phyloP scores from a whole-genome alignment of 495 filamentous ascomycete genomes.

The Echria macrotheca region DNA sequence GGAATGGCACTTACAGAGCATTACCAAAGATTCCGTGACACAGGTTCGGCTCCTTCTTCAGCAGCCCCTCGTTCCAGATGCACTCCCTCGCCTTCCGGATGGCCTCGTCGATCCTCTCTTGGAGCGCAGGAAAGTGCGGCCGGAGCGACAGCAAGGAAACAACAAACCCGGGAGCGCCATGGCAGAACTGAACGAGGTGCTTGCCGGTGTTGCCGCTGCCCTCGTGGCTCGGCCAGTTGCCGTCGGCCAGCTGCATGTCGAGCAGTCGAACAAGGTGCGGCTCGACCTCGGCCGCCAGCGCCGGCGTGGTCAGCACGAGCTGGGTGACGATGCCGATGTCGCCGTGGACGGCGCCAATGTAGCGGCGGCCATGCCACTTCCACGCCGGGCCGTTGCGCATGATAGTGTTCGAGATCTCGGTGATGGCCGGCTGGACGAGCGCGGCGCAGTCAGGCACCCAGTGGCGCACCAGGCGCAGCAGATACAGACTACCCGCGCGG shows the following conservation, averaged over 20 bases:
- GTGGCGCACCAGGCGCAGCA: conserved; percentile 44
- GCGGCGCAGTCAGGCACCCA: conserved; percentile 23
- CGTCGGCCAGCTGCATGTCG: conserved; percentile 30
- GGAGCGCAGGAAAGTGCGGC: conserved; percentile 43
- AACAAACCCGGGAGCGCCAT: conserved; percentile 59
- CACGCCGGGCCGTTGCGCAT: conserved; percentile 39
- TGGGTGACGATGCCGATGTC: conserved; percentile 58
- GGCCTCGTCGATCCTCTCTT: conserved; percentile 41
- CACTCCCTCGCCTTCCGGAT: conserved; percentile 41
- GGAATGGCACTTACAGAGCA: conserved; percentile 35
- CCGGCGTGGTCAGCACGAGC: conserved; percentile 46
- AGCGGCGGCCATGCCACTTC: conserved; percentile 54
- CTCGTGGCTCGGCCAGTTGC: conserved; percentile 41
- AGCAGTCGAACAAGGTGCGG: conserved; percentile 42
- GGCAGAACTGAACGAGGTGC: conserved; percentile 59
- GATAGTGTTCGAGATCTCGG: conserved; percentile 32
- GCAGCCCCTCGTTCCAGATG: conserved; percentile 46
- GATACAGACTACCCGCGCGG: conserved; percentile 55
- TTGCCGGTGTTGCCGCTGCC: conserved; percentile 17
- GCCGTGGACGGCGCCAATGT: conserved; percentile 58
- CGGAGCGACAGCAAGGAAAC: conserved; percentile 46
- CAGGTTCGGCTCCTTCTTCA: conserved; percentile 58
- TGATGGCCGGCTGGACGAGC: conserved; percentile 31
- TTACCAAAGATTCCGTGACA: conserved; percentile 64
- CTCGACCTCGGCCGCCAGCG: conserved; percentile 33